Evolutionary conservation across 2,329 filamentous ascomycete genomes (phyloP).

Genomic region (Colletotrichum sp.): DNA sequence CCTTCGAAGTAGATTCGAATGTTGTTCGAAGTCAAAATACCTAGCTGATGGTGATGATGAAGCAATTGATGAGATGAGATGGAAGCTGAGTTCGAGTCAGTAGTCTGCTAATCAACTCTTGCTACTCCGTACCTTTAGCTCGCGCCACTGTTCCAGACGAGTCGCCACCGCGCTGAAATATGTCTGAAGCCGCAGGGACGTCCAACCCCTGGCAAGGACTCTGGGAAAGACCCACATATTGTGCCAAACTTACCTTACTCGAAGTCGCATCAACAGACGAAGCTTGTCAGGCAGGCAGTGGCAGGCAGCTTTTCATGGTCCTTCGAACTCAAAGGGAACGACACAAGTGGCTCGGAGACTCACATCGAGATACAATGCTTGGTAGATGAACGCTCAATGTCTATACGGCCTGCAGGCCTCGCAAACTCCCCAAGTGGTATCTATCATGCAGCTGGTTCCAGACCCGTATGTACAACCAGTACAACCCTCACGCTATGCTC

Average conservation of each 20-base stretch:
- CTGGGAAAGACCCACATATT: neutral
- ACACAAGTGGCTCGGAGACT: neutral
- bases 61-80: neutral
- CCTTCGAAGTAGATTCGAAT: neutral
- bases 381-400: neutral
- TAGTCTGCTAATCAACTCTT: neutral
- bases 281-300: neutral
- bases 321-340: neutral
- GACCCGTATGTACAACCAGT: conserved; percentile 13
- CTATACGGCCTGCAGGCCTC: neutral
- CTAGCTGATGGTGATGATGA: neutral
- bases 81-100: neutral
- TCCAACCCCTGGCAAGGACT: neutral
- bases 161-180: neutral
- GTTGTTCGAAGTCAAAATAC: neutral
- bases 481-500: conserved; percentile 16
- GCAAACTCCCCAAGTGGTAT: conserved; percentile 14
- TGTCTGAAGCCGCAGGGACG: neutral
- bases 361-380: neutral
- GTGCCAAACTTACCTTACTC: neutral
- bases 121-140: neutral
- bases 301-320: neutral
- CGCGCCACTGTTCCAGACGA: neutral
- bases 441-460: conserved; percentile 17
- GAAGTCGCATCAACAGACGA: neutral